Base-by-base conservation (phyloP, 2,329 filamentous ascomycete genomes). In the Fusarium ramigenum region DNA sequence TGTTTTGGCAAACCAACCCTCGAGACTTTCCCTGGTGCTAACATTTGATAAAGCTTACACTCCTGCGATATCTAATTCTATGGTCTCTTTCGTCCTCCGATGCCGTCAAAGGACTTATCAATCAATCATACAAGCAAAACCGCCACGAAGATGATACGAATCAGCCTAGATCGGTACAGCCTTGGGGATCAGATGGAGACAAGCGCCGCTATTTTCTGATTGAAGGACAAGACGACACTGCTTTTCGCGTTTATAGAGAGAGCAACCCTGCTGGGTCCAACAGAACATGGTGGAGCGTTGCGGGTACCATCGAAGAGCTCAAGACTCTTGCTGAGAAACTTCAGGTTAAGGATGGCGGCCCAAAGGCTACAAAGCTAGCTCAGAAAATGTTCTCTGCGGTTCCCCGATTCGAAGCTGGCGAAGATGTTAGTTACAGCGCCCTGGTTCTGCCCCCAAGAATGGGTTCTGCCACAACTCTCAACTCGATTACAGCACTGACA, bases 11-110 rank as follows among this genome's bases (percentile, higher is more conserved):
- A 25, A 36, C 14, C 37, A 34, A 14, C 10, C 42, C 44, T 44
- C 30, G 12, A 25, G 37, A 25, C 40, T 14, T 12, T 73, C 12
- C 39, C 28, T 34, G 36, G 78, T 63, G 19, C 46, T 56, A 54
- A 73, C 30, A 11, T 23, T 23, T 19, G 10, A 9, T 62, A 34
- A 81, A 98, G 95, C 88, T 99, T 65, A 92, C 91, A 40, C 87
- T 98, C 50, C 88, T 99, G 37, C 93, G 92, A 79, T 93, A 93
- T 10, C 88, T 99, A 58, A 90, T 96, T 63, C 85, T 97, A 28
- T 99, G 96, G 97, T 90, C 94, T 28, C 88, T 99, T 60, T 91
- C 94, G 30, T 96, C 94, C 25, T 98, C 96, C 64, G 96, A 98
- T 70, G 88, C 88, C 12, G 87, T 99, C 73, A 94, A 93, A 79